phyloP scores from a whole-genome alignment of 1,139 yeast species.

The Lodderomyces beijingensis region DNA sequence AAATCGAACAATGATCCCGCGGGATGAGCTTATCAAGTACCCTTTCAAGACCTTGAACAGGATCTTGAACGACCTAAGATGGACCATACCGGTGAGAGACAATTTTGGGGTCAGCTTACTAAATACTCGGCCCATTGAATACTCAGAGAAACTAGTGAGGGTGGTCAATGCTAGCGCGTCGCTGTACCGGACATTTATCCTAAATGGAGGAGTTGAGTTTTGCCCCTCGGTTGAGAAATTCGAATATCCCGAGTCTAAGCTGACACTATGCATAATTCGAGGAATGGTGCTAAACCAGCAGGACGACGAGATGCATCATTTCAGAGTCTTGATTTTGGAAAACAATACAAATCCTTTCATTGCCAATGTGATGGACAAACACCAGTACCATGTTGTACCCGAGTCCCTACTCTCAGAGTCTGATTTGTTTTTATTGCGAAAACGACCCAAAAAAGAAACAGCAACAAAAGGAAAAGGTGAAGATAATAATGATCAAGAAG shows the following conservation, averaged over 20 bases:
- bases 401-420: conserved; percentile 20
- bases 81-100: conserved; percentile 29
- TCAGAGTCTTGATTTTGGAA: conserved; percentile 29
- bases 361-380: conserved; percentile 21
- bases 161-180: conserved; percentile 10
- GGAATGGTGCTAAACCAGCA: conserved; percentile 25
- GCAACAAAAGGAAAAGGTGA: too few relatives aligned
- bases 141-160: conserved; percentile 27
- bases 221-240: conserved; percentile 27
- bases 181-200: conserved; percentile 21
- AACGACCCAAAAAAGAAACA: background rate
- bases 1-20: conserved; percentile 13
- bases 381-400: conserved; percentile 35
- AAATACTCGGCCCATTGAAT: conserved; percentile 30
- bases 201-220: conserved; percentile 31
- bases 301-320: conserved; percentile 22
- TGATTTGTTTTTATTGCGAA: conserved; percentile 19
- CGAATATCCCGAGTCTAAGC: conserved; percentile 17
- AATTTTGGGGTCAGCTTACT: conserved; percentile 23
- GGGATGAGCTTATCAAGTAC: conserved; percentile 13
- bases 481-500: conserved; percentile 4
- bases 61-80: conserved; percentile 58
- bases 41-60: conserved; percentile 65
- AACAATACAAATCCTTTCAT: conserved; percentile 21
- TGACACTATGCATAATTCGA: conserved; percentile 25